These are phyloP conservation scores for Oryza meyeriana DNA, from an alignment of 176 grass and related monocot species.

Conservation along the genomic window DNA sequence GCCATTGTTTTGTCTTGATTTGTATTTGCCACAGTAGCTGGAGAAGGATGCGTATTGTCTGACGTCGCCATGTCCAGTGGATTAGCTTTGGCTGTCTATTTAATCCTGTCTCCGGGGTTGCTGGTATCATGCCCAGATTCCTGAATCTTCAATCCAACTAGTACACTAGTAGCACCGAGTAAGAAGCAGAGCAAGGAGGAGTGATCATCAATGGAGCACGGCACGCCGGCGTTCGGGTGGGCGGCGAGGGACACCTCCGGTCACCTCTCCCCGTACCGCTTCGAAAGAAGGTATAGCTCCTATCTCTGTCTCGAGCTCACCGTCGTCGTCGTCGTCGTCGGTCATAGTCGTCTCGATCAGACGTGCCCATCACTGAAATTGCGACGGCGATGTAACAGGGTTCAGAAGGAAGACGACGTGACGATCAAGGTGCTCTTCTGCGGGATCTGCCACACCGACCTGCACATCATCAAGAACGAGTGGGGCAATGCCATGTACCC, in stretches of 20 bases:
- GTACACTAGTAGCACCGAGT: background rate
- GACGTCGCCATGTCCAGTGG: conserved; percentile 3
- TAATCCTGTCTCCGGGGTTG: background rate
- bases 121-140: background rate
- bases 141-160: background rate
- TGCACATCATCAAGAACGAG: conserved; percentile 47
- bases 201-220: background rate
- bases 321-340: background rate
- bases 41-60: background rate
- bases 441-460: conserved; percentile 51
- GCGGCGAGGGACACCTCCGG: conserved; percentile 39
- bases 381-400: background rate
- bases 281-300: conserved; percentile 35
- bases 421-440: conserved; percentile 49
- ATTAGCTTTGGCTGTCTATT: background rate
- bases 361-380: background rate
- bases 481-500: conserved; percentile 51
- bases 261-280: conserved; percentile 40
- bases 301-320: too few species aligned
- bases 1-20: background rate
- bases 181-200: background rate
- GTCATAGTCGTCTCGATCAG: background rate
- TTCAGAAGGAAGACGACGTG: conserved; percentile 32
- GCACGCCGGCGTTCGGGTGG: conserved; percentile 32
- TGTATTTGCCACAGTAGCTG: background rate